Base-by-base conservation (phyloP, 116 monocot species). In the Iris pallida region DNA sequence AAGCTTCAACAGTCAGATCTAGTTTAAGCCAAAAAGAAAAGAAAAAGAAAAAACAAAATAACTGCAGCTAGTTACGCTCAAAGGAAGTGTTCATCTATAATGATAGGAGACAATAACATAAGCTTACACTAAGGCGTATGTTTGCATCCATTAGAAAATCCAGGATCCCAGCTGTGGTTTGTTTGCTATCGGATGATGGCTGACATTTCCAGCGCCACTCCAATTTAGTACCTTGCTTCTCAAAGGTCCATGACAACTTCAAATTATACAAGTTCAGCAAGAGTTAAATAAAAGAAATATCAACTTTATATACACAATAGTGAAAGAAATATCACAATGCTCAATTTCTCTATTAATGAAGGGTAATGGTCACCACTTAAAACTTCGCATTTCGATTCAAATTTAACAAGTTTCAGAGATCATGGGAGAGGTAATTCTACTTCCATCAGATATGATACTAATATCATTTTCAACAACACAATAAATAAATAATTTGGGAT, bases 151-250 rank as follows among this genome's bases (percentile, higher is more conserved):
- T 80, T 19, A 96, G 82, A 80, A 96, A 96, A 69, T 91, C 85
- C 49, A 96, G 74, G 66, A 96, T 81, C 68, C 54, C 68, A 73
- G 82, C 73, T 6, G 86, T 91, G 64, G 80, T 84, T 78, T 89
- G 71, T 73, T 82, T 91, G 61, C 71, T 80, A 53, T 96, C 64
- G 13, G 76, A 51, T 64, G 96, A 80, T 62, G 87, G 87, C 59
- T 85, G 81, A 63, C 90, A 87, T 68, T 91, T 96, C 96, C 96
- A 96, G 20, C 89, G 79, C 96, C 96, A 96, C 61, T 96, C 92
- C 66, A 96, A 49, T 63, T 84, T 88, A 20, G 84, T 86, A 47
- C 85, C 86, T 73, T 91, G 70, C 66, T 85, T 96, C 70, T 91
- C 89, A 76, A 91, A 89, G 62, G 96, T 96, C 91, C 91, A 96